phyloP scores from a whole-genome alignment of 2,329 filamentous ascomycete species.

The Nemania abortiva region DNA sequence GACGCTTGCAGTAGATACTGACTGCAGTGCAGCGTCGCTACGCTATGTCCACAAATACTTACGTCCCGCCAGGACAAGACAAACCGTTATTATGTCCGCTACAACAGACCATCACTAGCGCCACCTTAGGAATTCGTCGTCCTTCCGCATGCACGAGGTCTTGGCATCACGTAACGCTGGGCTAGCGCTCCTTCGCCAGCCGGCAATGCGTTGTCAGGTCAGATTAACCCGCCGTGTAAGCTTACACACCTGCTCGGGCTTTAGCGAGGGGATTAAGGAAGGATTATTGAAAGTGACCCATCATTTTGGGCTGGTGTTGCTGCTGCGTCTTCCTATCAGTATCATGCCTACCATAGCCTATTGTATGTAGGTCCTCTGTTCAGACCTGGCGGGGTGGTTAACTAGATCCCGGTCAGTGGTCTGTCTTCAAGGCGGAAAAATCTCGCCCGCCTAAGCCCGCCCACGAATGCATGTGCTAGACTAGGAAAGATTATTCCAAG shows the following conservation, averaged over 20 bases:
- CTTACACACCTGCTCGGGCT: slow-evolving; percentile 24
- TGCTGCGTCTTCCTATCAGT: neutral
- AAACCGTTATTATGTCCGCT: neutral
- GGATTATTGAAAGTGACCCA: neutral
- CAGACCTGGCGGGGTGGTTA: no score
- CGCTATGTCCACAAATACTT: neutral
- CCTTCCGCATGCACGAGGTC: slow-evolving; percentile 7
- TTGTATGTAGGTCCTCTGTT: no score
- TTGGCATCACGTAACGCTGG: slow-evolving; percentile 34
- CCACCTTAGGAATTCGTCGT: neutral
- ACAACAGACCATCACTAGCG: slow-evolving; percentile 2
- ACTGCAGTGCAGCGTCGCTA: neutral
- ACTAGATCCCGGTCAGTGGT: no score
- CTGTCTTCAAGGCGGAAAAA: no score
- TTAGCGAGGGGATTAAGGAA: slow-evolving; percentile 4
- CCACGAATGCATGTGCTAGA: neutral
- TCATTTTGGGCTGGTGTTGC: neutral
- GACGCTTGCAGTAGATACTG: neutral
- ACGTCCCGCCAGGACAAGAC: neutral
- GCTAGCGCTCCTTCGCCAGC: slow-evolving; percentile 15
- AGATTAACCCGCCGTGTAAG: slow-evolving; percentile 24
- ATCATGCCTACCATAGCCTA: no score
- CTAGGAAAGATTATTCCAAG: neutral
- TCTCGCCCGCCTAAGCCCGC: neutral
- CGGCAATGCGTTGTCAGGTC: slow-evolving; percentile 31